Base-by-base conservation (phyloP, 768 basidiomycete species). In the Suillus variegatus region DNA sequence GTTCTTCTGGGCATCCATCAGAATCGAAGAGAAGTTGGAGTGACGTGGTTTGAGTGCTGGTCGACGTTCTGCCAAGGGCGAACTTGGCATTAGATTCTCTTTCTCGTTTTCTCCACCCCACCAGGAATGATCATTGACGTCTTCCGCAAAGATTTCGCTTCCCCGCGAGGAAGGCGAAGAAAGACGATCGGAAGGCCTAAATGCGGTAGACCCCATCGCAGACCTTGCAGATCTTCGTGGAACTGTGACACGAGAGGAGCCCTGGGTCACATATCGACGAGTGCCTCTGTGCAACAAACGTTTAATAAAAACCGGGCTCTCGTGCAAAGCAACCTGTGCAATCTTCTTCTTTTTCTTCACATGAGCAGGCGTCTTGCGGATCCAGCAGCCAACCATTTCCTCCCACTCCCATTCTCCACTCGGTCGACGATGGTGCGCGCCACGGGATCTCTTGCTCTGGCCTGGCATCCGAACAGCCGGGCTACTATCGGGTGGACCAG, bases 321-420 rank as follows among this genome's bases (percentile, higher is more conserved):
- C 58, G 32, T 64, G 62, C 20, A 65, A 63, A 43, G 22, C 20
- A 25, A n/a, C 35, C 20, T 36, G 63, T 20, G 32, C 40, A 20
- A 25, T 55, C 68, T 58, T 72, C 62, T 35, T 67, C 51, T 68
- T 77, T 65, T 74, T 77, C 6, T 68, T 69, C 40, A 69, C 56
- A 12, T 58, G 40, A 18, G 49, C 68, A 35, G 80, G 80, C 3
- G 80, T 76, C 64, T 73, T 77, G 35, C 76, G 77, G 47, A 83
- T 75, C 82, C 84, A 85, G 65, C 80, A 80, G 2, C 76, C 80
- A 7, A 84, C 71, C 68, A 77, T 75, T 61, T 79, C 77, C 65
- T 86, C 85, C 85, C 85, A 86, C 46, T 78, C 75, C 81, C 84
- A 86, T 28, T 78, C 74, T 28, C 74, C 76, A 40, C 67, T 77